phyloP scores from a whole-genome alignment of 306 rosid genomes.

The Ormosia emarginata region DNA sequence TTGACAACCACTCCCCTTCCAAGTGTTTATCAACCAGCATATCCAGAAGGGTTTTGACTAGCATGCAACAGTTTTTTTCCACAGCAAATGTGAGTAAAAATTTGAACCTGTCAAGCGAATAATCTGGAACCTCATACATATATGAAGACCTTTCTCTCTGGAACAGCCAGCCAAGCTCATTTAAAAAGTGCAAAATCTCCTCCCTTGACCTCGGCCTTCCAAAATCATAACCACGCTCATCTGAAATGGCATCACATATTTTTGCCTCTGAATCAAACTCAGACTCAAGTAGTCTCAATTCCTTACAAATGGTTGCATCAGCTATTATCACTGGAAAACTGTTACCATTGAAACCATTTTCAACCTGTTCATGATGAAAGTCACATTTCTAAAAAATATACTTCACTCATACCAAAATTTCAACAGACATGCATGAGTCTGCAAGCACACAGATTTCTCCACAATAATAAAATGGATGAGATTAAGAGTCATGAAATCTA shows the following conservation, averaged over 20 bases:
- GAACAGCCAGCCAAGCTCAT: conserved; percentile 96
- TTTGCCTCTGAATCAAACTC: conserved; percentile 47
- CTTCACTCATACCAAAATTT: neutral
- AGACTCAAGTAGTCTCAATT: conserved; percentile 68
- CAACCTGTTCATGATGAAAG: conserved; percentile 56
- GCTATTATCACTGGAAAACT: conserved; percentile 88
- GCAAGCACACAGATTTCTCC: neutral
- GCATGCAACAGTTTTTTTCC: conserved; percentile 64
- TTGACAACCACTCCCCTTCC: conserved; percentile 47
- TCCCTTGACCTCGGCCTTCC: conserved; percentile 63
- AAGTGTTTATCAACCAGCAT: conserved; percentile 51
- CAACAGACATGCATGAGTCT: neutral
- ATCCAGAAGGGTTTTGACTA: conserved; percentile 73
- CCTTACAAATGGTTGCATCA: conserved; percentile 69
- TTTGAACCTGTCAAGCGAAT: conserved; percentile 66
- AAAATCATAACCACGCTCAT: conserved; percentile 40
- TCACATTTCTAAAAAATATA: neutral
- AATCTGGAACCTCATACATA: conserved; percentile 41
- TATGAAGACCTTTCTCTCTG: conserved; percentile 53
- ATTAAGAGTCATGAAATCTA: conserved; percentile 12
- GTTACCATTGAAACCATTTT: conserved; percentile 81
- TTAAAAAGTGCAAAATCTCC: conserved; percentile 69
- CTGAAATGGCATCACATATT: conserved; percentile 47
- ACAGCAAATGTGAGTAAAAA: conserved; percentile 72
- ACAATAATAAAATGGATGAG: neutral